Base-by-base conservation (phyloP, 306 rosid species). In the Hippophae rhamnoides region DNA sequence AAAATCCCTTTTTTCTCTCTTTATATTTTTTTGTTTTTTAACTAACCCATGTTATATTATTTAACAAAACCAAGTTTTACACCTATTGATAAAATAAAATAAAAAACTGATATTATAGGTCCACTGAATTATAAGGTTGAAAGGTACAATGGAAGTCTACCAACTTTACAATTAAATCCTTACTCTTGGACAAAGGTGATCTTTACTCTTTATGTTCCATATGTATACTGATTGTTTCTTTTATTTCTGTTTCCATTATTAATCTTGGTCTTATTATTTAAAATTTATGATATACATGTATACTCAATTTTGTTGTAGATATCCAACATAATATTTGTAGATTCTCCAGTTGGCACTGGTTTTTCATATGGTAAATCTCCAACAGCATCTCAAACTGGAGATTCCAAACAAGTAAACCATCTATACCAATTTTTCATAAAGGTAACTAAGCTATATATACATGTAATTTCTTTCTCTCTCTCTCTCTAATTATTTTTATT, bases 101-200 rank as follows among this genome's bases (percentile, higher is more conserved):
- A 31, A 31, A 31, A 31, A 31, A 4, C 38, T 31, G 5, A 31
- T 54, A 13, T 50, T 8, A 0, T 6, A 62, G 68, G 68, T 54
- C 68, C 68, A 43, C 25, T 64, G 3, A 0, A 43, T 2, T 43
- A 52, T 6, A 43, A 54, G 45, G 5, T 25, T 3, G 45, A 9
- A 23, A 12, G 54, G 4, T 64, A 43, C 43, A 43, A 2, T 5
- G 31, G 38, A 12, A 25, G n/a, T 47, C 11, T 10, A 8, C 44
- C 68, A 41, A 26, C 9, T 10, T 26, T 64, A 27, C 27, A 54
- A 18, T 53, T 53, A 60, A 64, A 64, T 46, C 60, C 68, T 6
- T 26, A 54, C 38, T 64, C 68, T 12, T 64, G 54, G 60, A 64
- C 68, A 26, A 64, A 64, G 18, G 68, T 64, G 6, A 8, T 7